Evolutionary conservation across 2,329 filamentous ascomycete species (phyloP).

Genomic region (Falciphora oryzae): DNA sequence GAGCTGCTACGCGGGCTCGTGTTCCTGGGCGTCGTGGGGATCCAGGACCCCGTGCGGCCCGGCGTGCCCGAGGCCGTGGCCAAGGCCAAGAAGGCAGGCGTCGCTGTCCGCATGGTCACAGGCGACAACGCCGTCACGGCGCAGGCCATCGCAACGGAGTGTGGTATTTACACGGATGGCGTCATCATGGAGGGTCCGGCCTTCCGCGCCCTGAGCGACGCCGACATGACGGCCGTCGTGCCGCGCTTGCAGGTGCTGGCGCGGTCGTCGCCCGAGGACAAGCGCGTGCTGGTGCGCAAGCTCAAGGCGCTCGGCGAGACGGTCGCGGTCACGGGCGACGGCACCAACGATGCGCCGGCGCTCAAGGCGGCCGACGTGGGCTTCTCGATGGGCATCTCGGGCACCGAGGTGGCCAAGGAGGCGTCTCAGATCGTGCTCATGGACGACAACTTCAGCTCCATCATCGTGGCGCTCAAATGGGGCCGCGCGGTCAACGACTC

Average conservation of each 20-base stretch:
- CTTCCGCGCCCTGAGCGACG: slow-evolving; percentile 64
- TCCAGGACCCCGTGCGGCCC: slow-evolving; percentile 62
- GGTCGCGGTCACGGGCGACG: slow-evolving; percentile 75
- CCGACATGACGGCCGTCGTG: slow-evolving; percentile 60
- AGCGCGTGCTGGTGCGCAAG: slow-evolving; percentile 63
- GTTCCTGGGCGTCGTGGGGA: slow-evolving; percentile 64
- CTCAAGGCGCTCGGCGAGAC: slow-evolving; percentile 68
- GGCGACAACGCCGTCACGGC: slow-evolving; percentile 51
- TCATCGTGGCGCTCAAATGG: slow-evolving; percentile 77
- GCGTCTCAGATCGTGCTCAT: slow-evolving; percentile 78
- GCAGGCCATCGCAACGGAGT: slow-evolving; percentile 58
- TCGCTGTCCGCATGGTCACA: slow-evolving; percentile 67
- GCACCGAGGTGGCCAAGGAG: slow-evolving; percentile 77
- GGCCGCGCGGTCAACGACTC: slow-evolving; percentile 70
- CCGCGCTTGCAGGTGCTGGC: slow-evolving; percentile 65
- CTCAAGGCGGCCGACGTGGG: slow-evolving; percentile 75
- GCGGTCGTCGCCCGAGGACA: slow-evolving; percentile 68
- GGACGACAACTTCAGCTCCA: slow-evolving; percentile 80
- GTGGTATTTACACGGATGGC: slow-evolving; percentile 51
- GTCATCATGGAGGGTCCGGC: slow-evolving; percentile 71
- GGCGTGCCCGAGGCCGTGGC: slow-evolving; percentile 60
- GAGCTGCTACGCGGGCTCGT: slow-evolving; percentile 58
- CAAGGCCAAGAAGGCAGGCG: slow-evolving; percentile 58
- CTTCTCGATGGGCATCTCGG: slow-evolving; percentile 78
- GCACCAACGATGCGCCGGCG: slow-evolving; percentile 75